Base-by-base conservation (phyloP, 306 rosid genomes). In the Parietaria judaica region DNA sequence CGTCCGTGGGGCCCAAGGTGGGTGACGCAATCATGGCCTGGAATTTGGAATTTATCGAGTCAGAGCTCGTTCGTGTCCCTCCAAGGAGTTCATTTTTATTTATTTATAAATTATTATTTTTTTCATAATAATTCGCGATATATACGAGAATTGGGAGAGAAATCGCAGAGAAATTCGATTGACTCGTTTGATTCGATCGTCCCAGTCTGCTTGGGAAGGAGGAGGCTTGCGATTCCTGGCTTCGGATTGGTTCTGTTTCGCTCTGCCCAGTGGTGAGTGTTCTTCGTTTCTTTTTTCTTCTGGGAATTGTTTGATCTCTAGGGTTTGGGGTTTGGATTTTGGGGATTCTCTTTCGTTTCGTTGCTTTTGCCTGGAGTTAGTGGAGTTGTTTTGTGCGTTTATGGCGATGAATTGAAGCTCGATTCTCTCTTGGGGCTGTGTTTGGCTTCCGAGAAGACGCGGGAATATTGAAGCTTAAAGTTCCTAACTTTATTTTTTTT, bases 91-190 rank as follows among this genome's bases (percentile, higher is more conserved):
- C 2, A n/a, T 3, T 9, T 49, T 49, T 10, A 49, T 49, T 49
- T 49, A 49, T 49, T 0, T 49, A 49, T 49, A 9, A 14, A 49
- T 49, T 10, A 7, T 49, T 3, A 49, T 49, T 2, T 8, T 66
- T 67, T 1, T 6, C 48, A 16, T 47, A 45, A 15, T 16, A 36
- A 23, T 23, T 23, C 31, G 31, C 31, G 31, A 23, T 23, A 23
- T 23, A 23, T 23, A 23, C 31, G 43, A 39, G 43, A 39, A 14
- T 31, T 8, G 31, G 14, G 11, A 41, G 11, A 69, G 72, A 66
- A 54, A 59, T 66, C 72, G 75, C 65, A 68, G 82, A 54, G 66
- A 78, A 80, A 76, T 76, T 85, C 13, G 72, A 75, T 79, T 81
- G 80, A 75, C 79, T 61, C 70, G 57, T 56, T 38, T 72, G 74